Base-by-base conservation (phyloP, 306 rosid genomes). In the Prinsepia uniflora region DNA sequence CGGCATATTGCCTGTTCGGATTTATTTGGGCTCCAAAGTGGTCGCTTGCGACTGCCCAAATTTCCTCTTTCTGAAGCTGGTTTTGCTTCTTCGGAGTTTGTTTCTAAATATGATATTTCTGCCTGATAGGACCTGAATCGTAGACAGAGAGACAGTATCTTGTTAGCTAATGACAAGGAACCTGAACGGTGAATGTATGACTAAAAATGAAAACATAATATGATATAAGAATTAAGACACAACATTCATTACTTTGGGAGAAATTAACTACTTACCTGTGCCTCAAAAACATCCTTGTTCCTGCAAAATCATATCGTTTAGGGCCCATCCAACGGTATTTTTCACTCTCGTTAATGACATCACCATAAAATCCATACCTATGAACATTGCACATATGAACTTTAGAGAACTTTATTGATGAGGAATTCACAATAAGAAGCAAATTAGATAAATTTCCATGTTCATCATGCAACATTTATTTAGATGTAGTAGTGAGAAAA, bases 281-380 rank as follows among this genome's bases (percentile, higher is more conserved):
- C 88, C 24, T 93, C 72, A 93, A 70, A 77, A 93, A 93, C 65
- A 87, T 96, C 84, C 84, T 77, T 55, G 98, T 88, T 72, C 98
- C 98, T 0, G 98, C 97, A 79, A 85, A 90, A 84, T 93, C 98
- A 67, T 93, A 93, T 44, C 98, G 91, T 63, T 22, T 83, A 71
- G 98, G 98, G 49, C 98, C 98, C 98, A 93, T 93, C 98, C 98
- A 93, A 30, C 94, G 96, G 78, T 81, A 87, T 71, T 90, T 93
- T 81, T 93, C 98, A 74, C 98, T 93, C 85, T 93, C 94, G 41
- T 84, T 64, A 77, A 93, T 93, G 78, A 93, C 98, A 84, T 93
- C 98, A 63, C 98, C 98, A 82, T 93, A 93, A 84, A 93, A 93
- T 55, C 98, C 98, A 72, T 93, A 93, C 87, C 97, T 93, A 82